A percentile compares a stretch with the other conserved stretches of the same genome.
Evolutionary conservation across 2,329 filamentous ascomycete species (phyloP).

Genomic region (Neocucurbitaria cava): DNA sequence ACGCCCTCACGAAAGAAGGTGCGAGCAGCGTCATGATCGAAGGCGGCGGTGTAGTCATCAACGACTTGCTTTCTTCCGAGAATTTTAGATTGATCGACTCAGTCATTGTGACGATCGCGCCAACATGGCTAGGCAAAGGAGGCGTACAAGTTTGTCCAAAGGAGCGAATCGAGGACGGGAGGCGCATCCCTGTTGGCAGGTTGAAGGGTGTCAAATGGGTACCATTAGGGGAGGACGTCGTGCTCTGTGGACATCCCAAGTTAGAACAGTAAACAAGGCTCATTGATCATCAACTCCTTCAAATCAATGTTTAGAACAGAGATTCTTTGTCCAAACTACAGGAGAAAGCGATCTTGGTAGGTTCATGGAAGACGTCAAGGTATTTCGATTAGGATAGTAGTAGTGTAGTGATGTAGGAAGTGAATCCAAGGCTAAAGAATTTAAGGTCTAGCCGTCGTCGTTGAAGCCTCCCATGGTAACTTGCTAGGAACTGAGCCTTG

Average conservation of each 20-base stretch:
- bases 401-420: too few species aligned
- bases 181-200: conserved; percentile 65
- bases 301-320: neutral
- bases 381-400: too few species aligned
- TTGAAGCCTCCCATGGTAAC: conserved; percentile 34
- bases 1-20: conserved; percentile 63
- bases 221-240: conserved; percentile 81
- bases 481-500: conserved; percentile 23
- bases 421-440: too few species aligned
- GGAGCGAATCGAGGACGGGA: conserved; percentile 59
- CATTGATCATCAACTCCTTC: neutral
- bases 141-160: conserved; percentile 81
- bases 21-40: conserved; percentile 89
- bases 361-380: neutral
- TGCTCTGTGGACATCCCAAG: conserved; percentile 73
- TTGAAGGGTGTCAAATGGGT: conserved; percentile 74
- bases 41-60: conserved; percentile 83
- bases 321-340: neutral
- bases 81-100: conserved; percentile 72
- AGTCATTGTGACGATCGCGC: conserved; percentile 87
- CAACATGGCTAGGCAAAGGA: conserved; percentile 84
- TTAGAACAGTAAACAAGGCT: neutral
- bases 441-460: neutral
- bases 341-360: neutral
- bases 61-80: conserved; percentile 72